A percentile compares a stretch with the other conserved stretches of the same genome.
Evolutionary conservation across 495 filamentous ascomycete species (phyloP).

Genomic region (Aspergillus ellipticus): DNA sequence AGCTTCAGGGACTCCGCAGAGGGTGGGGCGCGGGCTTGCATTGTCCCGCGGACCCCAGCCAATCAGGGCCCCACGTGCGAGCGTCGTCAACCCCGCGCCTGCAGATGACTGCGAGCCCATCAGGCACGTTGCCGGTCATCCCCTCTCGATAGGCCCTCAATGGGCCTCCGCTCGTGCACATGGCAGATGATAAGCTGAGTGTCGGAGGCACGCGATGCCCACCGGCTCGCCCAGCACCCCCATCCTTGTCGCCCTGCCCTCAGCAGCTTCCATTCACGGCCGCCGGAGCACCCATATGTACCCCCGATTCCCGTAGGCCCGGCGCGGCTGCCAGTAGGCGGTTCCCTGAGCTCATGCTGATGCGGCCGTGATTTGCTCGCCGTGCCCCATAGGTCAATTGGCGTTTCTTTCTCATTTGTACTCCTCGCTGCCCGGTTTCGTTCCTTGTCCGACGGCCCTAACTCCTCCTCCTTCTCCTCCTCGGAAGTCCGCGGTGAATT

Average conservation of each 20-base stretch:
- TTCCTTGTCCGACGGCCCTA: background rate
- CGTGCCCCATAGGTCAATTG: background rate
- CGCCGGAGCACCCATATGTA: background rate
- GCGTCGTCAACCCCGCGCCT: constrained; percentile 13
- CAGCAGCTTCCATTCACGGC: background rate
- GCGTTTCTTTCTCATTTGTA: background rate
- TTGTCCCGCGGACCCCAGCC: constrained; percentile 8
- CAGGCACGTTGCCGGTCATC: constrained; percentile 35
- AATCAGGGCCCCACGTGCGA: constrained; percentile 38
- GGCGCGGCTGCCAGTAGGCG: too few relatives aligned
- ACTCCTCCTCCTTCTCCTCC: too few relatives aligned
- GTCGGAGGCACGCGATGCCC: background rate
- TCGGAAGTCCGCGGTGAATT: background rate
- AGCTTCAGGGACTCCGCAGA: constrained; percentile 8
- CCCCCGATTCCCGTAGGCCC: background rate
- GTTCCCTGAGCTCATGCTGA: background rate
- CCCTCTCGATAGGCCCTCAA: constrained; percentile 30
- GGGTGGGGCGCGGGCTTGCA: background rate
- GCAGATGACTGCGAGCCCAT: constrained; percentile 9
- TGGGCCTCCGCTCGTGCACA: constrained; percentile 3
- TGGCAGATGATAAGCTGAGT: constrained; percentile 15
- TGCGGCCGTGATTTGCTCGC: background rate
- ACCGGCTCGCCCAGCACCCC: too few relatives aligned
- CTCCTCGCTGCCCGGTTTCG: background rate
- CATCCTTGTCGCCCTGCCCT: too few relatives aligned